Conservation (phyloP, 1,284 basidiomycete species). For the Cystobasidiaceae sp. region DNA sequence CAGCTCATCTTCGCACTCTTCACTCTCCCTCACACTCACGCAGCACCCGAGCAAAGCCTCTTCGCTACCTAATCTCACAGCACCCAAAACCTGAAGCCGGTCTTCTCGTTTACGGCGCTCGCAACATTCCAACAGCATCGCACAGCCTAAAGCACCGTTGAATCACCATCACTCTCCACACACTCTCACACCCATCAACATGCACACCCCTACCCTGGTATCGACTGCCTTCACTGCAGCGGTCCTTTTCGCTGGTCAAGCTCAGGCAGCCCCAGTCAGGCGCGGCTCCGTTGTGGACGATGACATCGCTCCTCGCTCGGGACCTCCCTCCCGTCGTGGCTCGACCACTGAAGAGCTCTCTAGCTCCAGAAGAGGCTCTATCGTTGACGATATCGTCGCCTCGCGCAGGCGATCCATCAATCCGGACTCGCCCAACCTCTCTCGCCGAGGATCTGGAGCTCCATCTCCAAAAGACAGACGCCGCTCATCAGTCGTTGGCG, state of each 20-base stretch:
- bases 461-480: constrained; percentile 15
- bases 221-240: constrained; percentile 27
- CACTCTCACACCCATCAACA: too few species aligned
- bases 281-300: constrained; percentile 26
- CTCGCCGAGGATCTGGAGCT: constrained; percentile 3
- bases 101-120: not conserved
- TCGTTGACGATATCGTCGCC: constrained; percentile 21
- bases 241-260: constrained; percentile 13
- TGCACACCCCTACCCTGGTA: constrained; percentile 29
- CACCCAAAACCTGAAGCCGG: not conserved
- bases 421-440: not conserved
- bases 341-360: constrained; percentile 21
- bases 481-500: constrained; percentile 15
- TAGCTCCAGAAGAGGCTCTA: constrained; percentile 10
- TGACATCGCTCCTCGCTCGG: constrained; percentile 8
- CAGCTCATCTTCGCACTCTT: too few species aligned
- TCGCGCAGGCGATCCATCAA: constrained; percentile 18
- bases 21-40: too few species aligned
- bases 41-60: not conserved
- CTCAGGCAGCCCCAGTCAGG: constrained; percentile 16
- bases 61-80: not conserved
- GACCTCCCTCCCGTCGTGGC: constrained; percentile 19
- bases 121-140: too few species aligned
- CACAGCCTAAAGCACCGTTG: too few species aligned
- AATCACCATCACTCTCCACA: too few species aligned